Evolutionary conservation across 192 early-diverging fungal species (phyloP), one percentile per base, ranked within the genome.

Genomic region (Coemansia sp.): DNA sequence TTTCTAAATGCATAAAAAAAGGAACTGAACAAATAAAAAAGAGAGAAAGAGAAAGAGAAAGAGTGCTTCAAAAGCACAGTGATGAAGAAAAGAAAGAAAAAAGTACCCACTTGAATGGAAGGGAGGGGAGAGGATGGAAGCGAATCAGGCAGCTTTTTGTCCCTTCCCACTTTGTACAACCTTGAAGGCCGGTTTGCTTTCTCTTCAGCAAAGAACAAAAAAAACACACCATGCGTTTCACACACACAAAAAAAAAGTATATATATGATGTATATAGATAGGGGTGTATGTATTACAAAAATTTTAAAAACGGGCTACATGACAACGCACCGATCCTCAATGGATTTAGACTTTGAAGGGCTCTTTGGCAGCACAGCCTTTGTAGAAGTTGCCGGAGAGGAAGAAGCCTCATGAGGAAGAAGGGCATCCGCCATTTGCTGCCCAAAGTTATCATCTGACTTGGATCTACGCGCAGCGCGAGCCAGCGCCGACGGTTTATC

Each of bases 1-100:
- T 83, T 63, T 23, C 4, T 23, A 8, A 23, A 26, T 43, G 45
- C 7, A 23, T 3, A 53, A 67, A 31, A 49, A 48, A 59, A 33
- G 2, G 31, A 48, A 37, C n/a, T n/a, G n/a, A n/a, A n/a, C n/a
- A 21, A 31, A n/a, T 34, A 61, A 61, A 61, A 42, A 42, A 58
- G 43, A 16, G 33, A 10, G 29, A 18, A 61, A 18, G 18, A 49
- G 52, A 63, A 62, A 48, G 12, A 34, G 59, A n/a, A 29, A 68
- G 60, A 61, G 40, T 37, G 40, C 20, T 25, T 21, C 26, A 43
- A 42, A 58, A 33, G 43, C 28, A n/a, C n/a, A 45, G 15, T 15
- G 42, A 45, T 15, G n/a, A 18, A 46, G 18, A 20, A 46, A 21
- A 51, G 10, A 23, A 26, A 26, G 7, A 51, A 46, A 3, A 46